Conservation (phyloP, 2,329 filamentous ascomycete species). For the Fusarium sp. region DNA sequence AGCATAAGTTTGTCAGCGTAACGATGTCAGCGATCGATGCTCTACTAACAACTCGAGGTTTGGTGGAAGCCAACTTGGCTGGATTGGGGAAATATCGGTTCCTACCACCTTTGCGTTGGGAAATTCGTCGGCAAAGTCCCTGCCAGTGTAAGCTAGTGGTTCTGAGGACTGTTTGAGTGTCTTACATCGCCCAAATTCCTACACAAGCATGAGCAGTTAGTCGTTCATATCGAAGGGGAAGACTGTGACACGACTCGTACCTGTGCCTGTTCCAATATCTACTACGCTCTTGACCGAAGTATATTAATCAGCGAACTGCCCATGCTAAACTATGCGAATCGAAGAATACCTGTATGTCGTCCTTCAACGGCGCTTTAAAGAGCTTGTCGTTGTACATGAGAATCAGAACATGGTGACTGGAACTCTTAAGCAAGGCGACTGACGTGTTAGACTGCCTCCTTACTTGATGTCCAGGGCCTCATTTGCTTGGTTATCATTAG, state of each 20-base stretch:
- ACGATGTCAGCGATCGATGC: accelerated
- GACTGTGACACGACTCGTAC: background rate
- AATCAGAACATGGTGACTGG: constrained; percentile 5
- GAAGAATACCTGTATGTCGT: background rate
- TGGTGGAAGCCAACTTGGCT: constrained; percentile 11
- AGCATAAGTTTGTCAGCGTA: accelerated
- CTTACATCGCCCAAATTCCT: constrained; percentile 16
- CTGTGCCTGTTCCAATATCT: constrained; percentile 24
- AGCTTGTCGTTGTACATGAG: constrained; percentile 2
- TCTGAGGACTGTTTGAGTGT: accelerated
- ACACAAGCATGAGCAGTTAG: accelerated
- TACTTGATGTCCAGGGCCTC: constrained; percentile 17
- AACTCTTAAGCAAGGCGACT: accelerated
- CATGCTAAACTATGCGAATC: accelerated
- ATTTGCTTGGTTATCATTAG: constrained; percentile 11
- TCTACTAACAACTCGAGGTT: constrained; percentile 12
- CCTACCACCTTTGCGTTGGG: background rate
- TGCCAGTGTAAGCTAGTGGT: background rate
- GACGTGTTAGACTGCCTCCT: accelerated
- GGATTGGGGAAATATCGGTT: constrained; percentile 17
- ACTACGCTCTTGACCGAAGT: background rate
- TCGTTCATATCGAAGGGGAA: accelerated
- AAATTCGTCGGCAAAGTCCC: constrained; percentile 17
- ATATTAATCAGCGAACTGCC: accelerated
- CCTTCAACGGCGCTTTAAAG: background rate